Evolutionary conservation across 257 asterid genomes (phyloP), one percentile per base, ranked within the genome.

Genomic region (Craterostigma plantagineum): DNA sequence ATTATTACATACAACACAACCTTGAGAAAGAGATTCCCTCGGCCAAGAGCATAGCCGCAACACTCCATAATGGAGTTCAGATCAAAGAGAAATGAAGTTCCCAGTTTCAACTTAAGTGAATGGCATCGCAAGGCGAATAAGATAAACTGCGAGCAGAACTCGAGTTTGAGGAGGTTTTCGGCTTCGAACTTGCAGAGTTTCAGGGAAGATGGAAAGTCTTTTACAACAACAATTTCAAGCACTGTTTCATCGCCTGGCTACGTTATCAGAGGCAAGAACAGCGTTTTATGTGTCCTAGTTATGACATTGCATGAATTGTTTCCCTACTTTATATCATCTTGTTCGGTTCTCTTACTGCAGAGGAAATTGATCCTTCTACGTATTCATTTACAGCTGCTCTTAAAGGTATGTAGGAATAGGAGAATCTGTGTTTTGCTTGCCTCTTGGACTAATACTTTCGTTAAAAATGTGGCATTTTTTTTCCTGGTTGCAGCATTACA

Each of bases 401-500:
- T n/a, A 69, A 70, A 65, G 95, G 94, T 83, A 50, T 8, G 11
- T 1, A 8, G 1, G 42, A 15, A 18, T 23, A 23, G 2, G 6
- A 2, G 30, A 23, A 23, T 23, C 30, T 23, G 30, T n/a, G n/a
- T 23, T 23, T 23, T 2, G 2, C 6, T 23, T 23, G 6, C 30
- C 30, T 23, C 30, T 23, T 23, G 30, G 30, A 2, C 30, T 23
- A 23, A 23, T 2, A n/a, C 36, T 8, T 7, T 18, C 10, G 3
- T 12, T 35, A 23, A 23, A 23, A 23, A 23, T 2, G 6, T 2
- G 30, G 4, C 2, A 14, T 13, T 35, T 10, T 4, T n/a, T n/a
- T n/a, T n/a, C n/a, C n/a, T n/a, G n/a, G n/a, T n/a, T 69, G 78
- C 76, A 86, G 97, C 93, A 34, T 69, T 81, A 58, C 91, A 81